phyloP scores from a whole-genome alignment of 495 filamentous ascomycete species.

The Trichoderma gamsii region DNA sequence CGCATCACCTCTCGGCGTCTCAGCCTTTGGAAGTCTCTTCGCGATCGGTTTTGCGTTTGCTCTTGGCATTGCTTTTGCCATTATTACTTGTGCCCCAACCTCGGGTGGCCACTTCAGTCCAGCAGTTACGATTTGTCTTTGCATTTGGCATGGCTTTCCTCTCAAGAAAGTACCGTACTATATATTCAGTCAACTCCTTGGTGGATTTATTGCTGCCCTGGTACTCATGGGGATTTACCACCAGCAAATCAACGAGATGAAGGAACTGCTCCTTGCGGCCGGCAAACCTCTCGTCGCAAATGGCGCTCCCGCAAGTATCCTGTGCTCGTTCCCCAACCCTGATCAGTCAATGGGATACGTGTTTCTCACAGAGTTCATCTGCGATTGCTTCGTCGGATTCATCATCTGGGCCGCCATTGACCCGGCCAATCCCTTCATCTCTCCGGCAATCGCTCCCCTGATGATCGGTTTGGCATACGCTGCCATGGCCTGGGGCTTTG shows the following conservation, averaged over 20 bases:
- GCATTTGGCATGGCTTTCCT: conserved; percentile 48
- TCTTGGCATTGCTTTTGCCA: conserved; percentile 49
- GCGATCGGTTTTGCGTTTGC: conserved; percentile 47
- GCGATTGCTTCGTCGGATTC: conserved; percentile 45
- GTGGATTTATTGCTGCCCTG: conserved; percentile 45
- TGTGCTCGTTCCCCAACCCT: conserved; percentile 39
- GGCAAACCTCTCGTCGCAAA: conserved; percentile 35
- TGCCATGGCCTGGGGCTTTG: conserved; percentile 46
- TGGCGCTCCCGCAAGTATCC: conserved; percentile 41
- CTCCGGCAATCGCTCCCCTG: conserved; percentile 39
- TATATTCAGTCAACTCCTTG: conserved; percentile 48
- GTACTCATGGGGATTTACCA: conserved; percentile 47
- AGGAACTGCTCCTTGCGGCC: conserved; percentile 25
- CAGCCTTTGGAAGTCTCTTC: conserved; percentile 39
- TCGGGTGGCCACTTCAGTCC: conserved; percentile 51
- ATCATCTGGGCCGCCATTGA: conserved; percentile 51
- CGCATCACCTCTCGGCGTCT: conserved; percentile 19
- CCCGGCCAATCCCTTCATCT: conserved; percentile 49
- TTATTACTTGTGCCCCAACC: conserved; percentile 46
- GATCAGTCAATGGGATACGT: conserved; percentile 44
- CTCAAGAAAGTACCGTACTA: conserved; percentile 47
- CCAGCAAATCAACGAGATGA: conserved; percentile 38
- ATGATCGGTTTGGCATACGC: conserved; percentile 46
- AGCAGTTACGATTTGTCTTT: conserved; percentile 45
- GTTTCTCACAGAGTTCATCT: conserved; percentile 50